Evolutionary conservation across 352 stramenopile species (phyloP), one percentile per base, ranked within the genome.

Genomic region (Phytophthora cactorum): DNA sequence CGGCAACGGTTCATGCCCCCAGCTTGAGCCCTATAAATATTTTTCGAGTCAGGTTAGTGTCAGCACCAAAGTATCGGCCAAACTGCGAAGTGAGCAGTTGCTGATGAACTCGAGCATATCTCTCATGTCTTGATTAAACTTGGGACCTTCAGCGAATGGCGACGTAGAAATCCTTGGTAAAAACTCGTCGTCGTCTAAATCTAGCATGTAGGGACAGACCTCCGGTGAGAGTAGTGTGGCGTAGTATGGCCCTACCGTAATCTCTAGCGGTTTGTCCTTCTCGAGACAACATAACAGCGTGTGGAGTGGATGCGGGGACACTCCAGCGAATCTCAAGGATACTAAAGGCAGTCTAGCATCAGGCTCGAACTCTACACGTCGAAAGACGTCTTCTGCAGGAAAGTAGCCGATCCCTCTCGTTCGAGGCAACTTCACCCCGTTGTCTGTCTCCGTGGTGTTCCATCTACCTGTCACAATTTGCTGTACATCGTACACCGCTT

Each of bases 71-170:
- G 44, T 68, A 27, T 61, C 22, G 12, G 47, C 46, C 7, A 71
- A 47, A 22, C 38, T 61, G 6, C 51, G 63, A 45, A 72, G 39
- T 6, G 68, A 72, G 52, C 52, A 72, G 12, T 31, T 69, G 41
- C 32, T 66, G 8, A 72, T 75, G 17, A 69, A 72, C 10, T 59
- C 8, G 1, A 75, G 63, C 68, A 75, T 75, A 15, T 69, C 57
- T 31, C 50, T 68, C 68, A 75, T 75, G 28, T 75, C 68, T 46
- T 69, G 63, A 57, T 72, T 52, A 56, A 75, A 75, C 46, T 75
- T 75, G 41, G 68, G 68, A 8, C 68, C 68, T 50, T 75, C 68
- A 43, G 63, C 64, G 55, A 66, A 61, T 17, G 68, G 68, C 9
- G 68, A 75, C 7, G 68, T 75, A 14, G 68, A 75, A 51, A 75